Evolutionary conservation across 2,329 filamentous ascomycete genomes (phyloP), one percentile per base, ranked within the genome.

Genomic region (Diplodia corticola): DNA sequence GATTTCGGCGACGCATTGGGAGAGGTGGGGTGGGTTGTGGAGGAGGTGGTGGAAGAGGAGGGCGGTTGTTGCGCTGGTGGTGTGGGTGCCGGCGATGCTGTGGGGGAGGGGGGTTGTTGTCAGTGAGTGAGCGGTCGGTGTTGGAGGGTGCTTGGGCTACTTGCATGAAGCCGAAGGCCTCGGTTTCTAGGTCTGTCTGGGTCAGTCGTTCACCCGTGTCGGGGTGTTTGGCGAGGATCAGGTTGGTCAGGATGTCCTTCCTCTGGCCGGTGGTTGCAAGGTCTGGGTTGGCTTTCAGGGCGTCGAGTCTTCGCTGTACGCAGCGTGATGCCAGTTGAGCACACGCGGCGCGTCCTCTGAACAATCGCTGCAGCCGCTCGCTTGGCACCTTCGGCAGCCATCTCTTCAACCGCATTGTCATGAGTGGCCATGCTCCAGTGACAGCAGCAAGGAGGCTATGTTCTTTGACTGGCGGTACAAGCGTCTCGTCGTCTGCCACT

Each of bases 81-180:
- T 77, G 64, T 77, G 75, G 6, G 73, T 73, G 9, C 76, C 76
- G 13, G 75, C 75, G 59, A 78, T 74, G 22, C 54, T 59, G n/a
- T n/a, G n/a, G n/a, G n/a, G n/a, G n/a, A n/a, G n/a, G 35, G 26
- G 24, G 10, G 1, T 12, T 26, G 5, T 24, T 6, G 5, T 28
- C 48, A 50, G 22, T 15, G 10, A n/a, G 22, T 20, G 12, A 4
- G 2, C 26, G 9, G 26, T 9, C 5, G 10, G 17, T 33, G 15
- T 20, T 17, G 15, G 22, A 30, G 9, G 2, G 28, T 37, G 17
- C 5, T 28, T n/a, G n/a, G n/a, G 9, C 7, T 37, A 37, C 53
- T 57, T 30, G 44, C 53, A 79, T 77, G 57, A 78, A 76, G 1
- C 74, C 77, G 69, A 78, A 79, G 3, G 76, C 76, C 55, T 79